These are phyloP conservation scores for Sindora glabra DNA, from an alignment of 306 rosid species.

Conservation along the genomic window DNA sequence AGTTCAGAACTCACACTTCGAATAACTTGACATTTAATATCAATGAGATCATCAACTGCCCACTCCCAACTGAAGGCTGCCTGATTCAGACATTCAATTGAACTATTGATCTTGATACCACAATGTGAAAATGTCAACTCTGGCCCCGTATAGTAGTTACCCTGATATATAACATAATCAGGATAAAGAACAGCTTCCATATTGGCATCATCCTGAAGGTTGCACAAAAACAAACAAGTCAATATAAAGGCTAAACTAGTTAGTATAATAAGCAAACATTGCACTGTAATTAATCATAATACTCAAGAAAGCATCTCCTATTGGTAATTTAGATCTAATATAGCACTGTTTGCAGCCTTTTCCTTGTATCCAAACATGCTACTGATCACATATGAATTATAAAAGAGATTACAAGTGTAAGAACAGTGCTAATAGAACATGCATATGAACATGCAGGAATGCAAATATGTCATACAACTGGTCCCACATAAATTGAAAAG, in stretches of 20 bases:
- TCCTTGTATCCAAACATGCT: too few species aligned
- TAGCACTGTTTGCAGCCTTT: too few species aligned
- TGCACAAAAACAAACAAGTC: constrained; percentile 22
- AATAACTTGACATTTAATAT: constrained; percentile 46
- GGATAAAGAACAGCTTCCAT: constrained; percentile 66
- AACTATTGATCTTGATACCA: constrained; percentile 56
- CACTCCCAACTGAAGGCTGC: constrained; percentile 57
- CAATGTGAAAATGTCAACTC: constrained; percentile 51
- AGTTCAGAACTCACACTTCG: constrained; percentile 53
- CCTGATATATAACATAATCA: constrained; percentile 67
- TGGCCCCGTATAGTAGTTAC: constrained; percentile 50
- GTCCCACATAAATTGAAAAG: too few species aligned
- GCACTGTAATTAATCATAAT: not conserved
- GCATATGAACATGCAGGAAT: too few species aligned
- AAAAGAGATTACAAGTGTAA: too few species aligned
- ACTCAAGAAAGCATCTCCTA: not conserved
- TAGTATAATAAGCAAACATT: too few species aligned
- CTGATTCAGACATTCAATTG: constrained; percentile 27
- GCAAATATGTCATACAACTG: too few species aligned
- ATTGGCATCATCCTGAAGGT: constrained; percentile 53
- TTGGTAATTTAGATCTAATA: not conserved
- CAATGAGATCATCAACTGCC: constrained; percentile 53
- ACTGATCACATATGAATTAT: too few species aligned
- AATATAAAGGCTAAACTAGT: constrained; percentile 11
- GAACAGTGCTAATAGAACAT: too few species aligned